Base-by-base conservation (phyloP, 495 filamentous ascomycete species). In the Penicillium taxi region DNA sequence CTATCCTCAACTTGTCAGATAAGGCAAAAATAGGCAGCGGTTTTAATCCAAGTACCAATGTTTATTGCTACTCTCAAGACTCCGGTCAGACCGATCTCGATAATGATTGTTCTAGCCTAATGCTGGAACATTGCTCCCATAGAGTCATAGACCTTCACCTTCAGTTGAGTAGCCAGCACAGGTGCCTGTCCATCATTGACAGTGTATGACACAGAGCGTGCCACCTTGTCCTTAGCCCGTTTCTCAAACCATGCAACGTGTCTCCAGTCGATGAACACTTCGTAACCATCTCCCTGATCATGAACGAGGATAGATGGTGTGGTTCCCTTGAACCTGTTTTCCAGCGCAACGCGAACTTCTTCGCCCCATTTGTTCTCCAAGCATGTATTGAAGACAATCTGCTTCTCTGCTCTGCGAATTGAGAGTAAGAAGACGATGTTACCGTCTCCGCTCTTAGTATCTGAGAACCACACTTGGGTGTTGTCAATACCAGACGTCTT, bases 271-370 rank as follows among this genome's bases (percentile, higher is more conserved):
- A 44, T 38, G 22, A 37, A 44, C 2, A 44, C 21, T 21, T 44
- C 33, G n/a, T 44, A 44, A 26, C 34, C 34, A 27, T 44, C 41
- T 3, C 41, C 41, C 4, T 37, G 33, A 12, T 44, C 41, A 13
- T 44, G 33, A n/a, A 44, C 21, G 6, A 37, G 33, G 27, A 44
- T 44, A 13, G 33, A 37, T 16, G 41, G 41, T 9, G 22, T 38
- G 12, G 26, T 18, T 5, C 18, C 17, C 15, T 21, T 14, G 35
- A 44, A 44, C 4, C 26, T 13, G 14, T 35, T 22, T 7, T 37
- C 29, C 7, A 44, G 28, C 0, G 34, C 9, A 8, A 37, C 26
- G 21, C 34, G 25, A 3, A 25, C 33, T n/a, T 44, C 41, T 14
- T 44, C 21, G 15, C 34, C 41, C 34, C 33, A 44, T n/a, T n/a